Conservation (phyloP, 805 yeast species). For the Wickerhamiella musiphila region DNA sequence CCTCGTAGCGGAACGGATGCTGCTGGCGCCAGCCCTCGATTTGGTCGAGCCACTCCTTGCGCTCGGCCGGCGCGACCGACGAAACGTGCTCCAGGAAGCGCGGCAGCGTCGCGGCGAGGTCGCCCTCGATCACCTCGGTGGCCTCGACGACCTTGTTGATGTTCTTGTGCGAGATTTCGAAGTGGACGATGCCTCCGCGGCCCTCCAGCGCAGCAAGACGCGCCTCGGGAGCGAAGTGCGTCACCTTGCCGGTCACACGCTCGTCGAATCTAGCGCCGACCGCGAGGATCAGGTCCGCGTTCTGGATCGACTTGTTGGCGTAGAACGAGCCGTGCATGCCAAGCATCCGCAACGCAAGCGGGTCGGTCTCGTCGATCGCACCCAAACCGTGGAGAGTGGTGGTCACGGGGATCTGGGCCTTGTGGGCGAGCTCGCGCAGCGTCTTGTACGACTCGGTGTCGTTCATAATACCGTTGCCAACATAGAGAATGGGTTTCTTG, state of each 20-base stretch:
- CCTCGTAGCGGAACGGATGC: conserved; percentile 71
- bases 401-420: conserved; percentile 88
- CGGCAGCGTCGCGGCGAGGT: conserved; percentile 63
- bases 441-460: conserved; percentile 40
- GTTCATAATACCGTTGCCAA: conserved; percentile 79
- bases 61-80: conserved; percentile 32
- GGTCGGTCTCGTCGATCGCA: conserved; percentile 81
- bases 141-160: conserved; percentile 91
- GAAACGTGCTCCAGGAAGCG: conserved; percentile 54
- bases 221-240: conserved; percentile 89
- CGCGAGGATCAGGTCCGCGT: conserved; percentile 84
- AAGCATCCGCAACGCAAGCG: conserved; percentile 82
- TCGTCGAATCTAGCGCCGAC: conserved; percentile 97
- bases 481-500: conserved; percentile 76
- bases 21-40: conserved; percentile 68
- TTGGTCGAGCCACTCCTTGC: conserved; percentile 65
- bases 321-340: conserved; percentile 98
- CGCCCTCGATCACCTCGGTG: conserved; percentile 94
- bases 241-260: conserved; percentile 79
- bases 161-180: conserved; percentile 91
- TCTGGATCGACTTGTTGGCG: conserved; percentile 87
- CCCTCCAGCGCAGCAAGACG: conserved; percentile 71
- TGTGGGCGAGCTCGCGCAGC: conserved; percentile 71
- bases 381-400: conserved; percentile 91
- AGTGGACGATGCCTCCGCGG: conserved; percentile 92